These are phyloP conservation scores for Talaromyces sp. DNA, from an alignment of 2,329 filamentous ascomycete species.

Conservation along the genomic window DNA sequence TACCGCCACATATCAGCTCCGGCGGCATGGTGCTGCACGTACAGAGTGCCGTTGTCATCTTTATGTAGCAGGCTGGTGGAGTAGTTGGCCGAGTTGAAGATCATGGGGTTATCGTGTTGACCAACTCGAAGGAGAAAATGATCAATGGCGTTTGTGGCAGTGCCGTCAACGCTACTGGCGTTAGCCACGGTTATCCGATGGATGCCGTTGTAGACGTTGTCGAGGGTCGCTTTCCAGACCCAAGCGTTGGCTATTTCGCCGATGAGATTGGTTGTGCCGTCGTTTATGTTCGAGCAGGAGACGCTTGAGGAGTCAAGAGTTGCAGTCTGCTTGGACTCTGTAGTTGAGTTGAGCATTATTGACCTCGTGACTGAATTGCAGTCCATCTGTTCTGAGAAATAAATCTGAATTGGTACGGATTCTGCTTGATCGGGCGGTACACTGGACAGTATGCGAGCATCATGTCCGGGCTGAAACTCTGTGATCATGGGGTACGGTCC, in stretches of 20 bases:
- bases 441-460: constrained; percentile 53
- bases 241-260: constrained; percentile 55
- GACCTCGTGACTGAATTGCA: constrained; percentile 53
- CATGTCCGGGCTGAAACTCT: constrained; percentile 59
- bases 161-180: constrained; percentile 43
- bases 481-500: constrained; percentile 57
- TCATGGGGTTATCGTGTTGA: constrained; percentile 55
- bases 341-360: constrained; percentile 53
- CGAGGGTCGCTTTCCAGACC: constrained; percentile 52
- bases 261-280: constrained; percentile 37
- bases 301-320: constrained; percentile 45
- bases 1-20: constrained; percentile 63
- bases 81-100: constrained; percentile 60
- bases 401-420: constrained; percentile 50
- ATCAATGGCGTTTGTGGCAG: constrained; percentile 53
- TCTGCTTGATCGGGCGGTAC: constrained; percentile 41
- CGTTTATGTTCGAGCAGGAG: constrained; percentile 42
- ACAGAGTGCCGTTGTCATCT: constrained; percentile 42
- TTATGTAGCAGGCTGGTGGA: constrained; percentile 51
- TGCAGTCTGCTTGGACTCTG: constrained; percentile 44
- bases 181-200: constrained; percentile 58
- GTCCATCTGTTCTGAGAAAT: constrained; percentile 60
- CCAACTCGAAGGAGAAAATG: constrained; percentile 61
- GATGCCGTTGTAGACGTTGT: constrained; percentile 58
- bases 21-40: constrained; percentile 56